Percentiles rank a stretch among this genome's conserved stretches.
phyloP scores from a whole-genome alignment of 2,329 filamentous ascomycete species.

The Aspergillus ibericus region DNA sequence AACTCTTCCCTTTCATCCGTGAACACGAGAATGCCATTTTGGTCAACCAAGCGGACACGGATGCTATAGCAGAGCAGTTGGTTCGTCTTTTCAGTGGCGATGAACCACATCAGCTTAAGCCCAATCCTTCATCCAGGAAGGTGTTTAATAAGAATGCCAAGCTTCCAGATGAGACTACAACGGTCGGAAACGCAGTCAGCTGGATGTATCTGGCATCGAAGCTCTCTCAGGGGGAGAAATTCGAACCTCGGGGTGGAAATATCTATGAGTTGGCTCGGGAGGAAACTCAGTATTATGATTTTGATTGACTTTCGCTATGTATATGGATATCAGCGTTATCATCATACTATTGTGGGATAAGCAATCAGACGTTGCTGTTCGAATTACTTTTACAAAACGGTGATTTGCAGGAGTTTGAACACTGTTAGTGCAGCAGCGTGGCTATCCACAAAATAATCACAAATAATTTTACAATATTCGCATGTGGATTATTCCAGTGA shows the following conservation, averaged over 20 bases:
- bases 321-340: too few relatives aligned
- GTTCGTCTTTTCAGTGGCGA: conserved; percentile 63
- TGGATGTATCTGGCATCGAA: conserved; percentile 73
- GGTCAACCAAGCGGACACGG: conserved; percentile 65
- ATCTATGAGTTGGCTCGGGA: conserved; percentile 64
- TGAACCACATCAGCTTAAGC: conserved; percentile 58
- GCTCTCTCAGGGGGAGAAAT: conserved; percentile 56
- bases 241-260: conserved; percentile 62
- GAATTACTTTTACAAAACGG: too few relatives aligned
- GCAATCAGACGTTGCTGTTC: too few relatives aligned
- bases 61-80: conserved; percentile 64
- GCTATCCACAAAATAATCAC: too few relatives aligned
- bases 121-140: conserved; percentile 37
- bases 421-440: too few relatives aligned
- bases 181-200: conserved; percentile 69
- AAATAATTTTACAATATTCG: too few relatives aligned
- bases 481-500: too few relatives aligned
- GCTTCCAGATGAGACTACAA: conserved; percentile 66
- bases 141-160: too few relatives aligned
- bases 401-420: too few relatives aligned
- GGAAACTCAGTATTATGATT: neutral
- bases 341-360: too few relatives aligned
- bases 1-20: conserved; percentile 73
- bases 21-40: conserved; percentile 69
- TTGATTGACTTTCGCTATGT: neutral